phyloP scores from a whole-genome alignment of 768 basidiomycete genomes.

The Podaxis sp. region DNA sequence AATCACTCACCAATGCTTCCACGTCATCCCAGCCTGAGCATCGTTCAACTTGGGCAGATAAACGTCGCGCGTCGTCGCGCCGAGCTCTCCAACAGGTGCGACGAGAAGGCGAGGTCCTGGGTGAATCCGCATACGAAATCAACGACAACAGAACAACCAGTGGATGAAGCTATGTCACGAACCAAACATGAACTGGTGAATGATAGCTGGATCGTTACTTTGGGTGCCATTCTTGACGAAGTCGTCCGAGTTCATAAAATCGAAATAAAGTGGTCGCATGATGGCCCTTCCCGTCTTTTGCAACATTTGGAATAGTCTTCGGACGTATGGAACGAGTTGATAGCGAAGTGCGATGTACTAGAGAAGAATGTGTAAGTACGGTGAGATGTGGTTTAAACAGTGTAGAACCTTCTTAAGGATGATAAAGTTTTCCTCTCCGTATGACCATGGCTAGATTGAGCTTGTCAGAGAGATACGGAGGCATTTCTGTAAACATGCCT shows the following conservation, averaged over 20 bases:
- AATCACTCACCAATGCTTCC: slow-evolving; percentile 27
- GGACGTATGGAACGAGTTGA: slow-evolving; percentile 28
- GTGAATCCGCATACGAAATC: neutral
- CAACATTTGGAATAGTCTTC: slow-evolving; percentile 25
- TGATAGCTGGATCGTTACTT: slow-evolving; percentile 23
- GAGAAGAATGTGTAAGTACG: neutral
- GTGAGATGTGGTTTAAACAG: neutral
- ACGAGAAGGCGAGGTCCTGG: slow-evolving; percentile 27
- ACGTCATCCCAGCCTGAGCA: slow-evolving; percentile 17
- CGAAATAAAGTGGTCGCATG: slow-evolving; percentile 28
- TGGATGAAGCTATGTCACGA: neutral
- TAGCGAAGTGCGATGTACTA: slow-evolving; percentile 35
- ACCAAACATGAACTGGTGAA: slow-evolving; percentile 34
- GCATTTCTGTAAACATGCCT: neutral
- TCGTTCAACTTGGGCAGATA: slow-evolving; percentile 22
- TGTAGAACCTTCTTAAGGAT: slow-evolving; percentile 27
- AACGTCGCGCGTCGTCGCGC: slow-evolving; percentile 24
- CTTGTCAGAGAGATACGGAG: neutral
- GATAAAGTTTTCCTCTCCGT: slow-evolving; percentile 29
- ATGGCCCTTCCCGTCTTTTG: slow-evolving; percentile 26
- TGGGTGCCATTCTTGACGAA: slow-evolving; percentile 22
- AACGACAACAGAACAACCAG: neutral
- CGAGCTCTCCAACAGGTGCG: slow-evolving; percentile 27
- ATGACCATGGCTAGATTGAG: slow-evolving; percentile 29
- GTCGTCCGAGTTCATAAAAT: slow-evolving; percentile 26